Evolutionary conservation across 768 basidiomycete genomes (phyloP).

Genomic region (Trametopsis cervina): DNA sequence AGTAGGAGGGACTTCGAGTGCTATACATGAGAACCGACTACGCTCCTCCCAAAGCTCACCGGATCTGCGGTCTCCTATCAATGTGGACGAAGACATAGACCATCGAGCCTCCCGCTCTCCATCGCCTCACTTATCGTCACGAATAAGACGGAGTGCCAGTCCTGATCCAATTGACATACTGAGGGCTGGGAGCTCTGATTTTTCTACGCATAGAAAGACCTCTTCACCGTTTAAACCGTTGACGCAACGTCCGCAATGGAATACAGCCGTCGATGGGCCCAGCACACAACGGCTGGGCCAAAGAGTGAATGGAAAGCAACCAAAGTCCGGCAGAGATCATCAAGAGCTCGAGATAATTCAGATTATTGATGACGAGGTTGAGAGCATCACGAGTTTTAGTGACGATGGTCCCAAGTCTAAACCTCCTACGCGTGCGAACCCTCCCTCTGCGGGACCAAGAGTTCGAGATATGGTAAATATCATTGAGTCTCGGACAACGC

Average conservation of each 20-base stretch:
- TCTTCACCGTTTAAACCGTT: not conserved
- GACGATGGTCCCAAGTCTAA: too few relatives aligned
- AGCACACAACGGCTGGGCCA: not conserved
- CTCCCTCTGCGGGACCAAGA: too few relatives aligned
- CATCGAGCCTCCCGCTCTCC: too few relatives aligned
- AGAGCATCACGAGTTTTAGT: too few relatives aligned
- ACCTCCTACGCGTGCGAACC: too few relatives aligned
- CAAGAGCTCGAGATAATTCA: not conserved
- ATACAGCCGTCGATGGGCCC: not conserved
- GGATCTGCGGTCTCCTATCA: not conserved
- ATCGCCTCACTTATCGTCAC: too few relatives aligned
- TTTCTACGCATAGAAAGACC: not conserved
- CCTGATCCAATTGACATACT: constrained; percentile 1
- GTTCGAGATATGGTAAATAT: too few relatives aligned
- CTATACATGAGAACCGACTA: not conserved
- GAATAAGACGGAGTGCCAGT: not conserved
- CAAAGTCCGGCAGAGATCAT: not conserved
- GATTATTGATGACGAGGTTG: too few relatives aligned
- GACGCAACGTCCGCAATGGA: not conserved
- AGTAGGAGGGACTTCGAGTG: not conserved
- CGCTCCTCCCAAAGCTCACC: not conserved
- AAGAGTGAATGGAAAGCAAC: not conserved
- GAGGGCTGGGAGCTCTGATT: not conserved
- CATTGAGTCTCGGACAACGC: too few relatives aligned
- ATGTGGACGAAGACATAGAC: constrained; percentile 2